Evolutionary conservation across 148 eudicot genomes (phyloP).

Genomic region (Cornus kousa): DNA sequence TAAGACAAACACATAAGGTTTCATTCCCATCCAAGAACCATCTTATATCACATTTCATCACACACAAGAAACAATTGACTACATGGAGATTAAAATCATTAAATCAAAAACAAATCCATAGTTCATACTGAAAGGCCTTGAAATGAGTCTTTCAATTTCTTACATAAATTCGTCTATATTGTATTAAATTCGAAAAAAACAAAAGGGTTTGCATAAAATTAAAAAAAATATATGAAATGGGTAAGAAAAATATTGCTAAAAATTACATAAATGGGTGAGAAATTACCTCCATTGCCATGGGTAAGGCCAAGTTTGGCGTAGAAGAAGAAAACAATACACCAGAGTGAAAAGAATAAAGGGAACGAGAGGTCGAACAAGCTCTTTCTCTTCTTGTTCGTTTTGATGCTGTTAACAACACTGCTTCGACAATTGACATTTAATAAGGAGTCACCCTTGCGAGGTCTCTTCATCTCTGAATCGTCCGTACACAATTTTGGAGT

Average conservation of each 20-base stretch:
- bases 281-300: slow-evolving; percentile 56
- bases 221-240: background rate
- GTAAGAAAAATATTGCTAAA: background rate
- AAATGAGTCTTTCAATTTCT: background rate
- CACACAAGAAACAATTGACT: too few species aligned
- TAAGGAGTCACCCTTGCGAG: slow-evolving; percentile 16
- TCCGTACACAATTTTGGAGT: background rate
- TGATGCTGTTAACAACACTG: slow-evolving; percentile 3
- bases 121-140: too few species aligned
- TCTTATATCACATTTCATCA: background rate
- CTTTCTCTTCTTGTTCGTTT: slow-evolving; percentile 4
- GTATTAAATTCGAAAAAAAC: background rate
- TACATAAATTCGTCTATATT: background rate
- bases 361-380: slow-evolving; percentile 46
- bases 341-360: slow-evolving; percentile 45
- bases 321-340: slow-evolving; percentile 62
- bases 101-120: too few species aligned
- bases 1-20: too few species aligned
- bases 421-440: slow-evolving; percentile 15
- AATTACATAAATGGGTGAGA: background rate
- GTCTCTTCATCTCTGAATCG: slow-evolving; percentile 43
- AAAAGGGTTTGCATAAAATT: background rate
- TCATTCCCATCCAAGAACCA: background rate
- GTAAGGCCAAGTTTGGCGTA: slow-evolving; percentile 58
- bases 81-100: too few species aligned